Evolutionary conservation across 2,329 filamentous ascomycete genomes (phyloP), one percentile per base, ranked within the genome.

Genomic region (Epichloe festucae): DNA sequence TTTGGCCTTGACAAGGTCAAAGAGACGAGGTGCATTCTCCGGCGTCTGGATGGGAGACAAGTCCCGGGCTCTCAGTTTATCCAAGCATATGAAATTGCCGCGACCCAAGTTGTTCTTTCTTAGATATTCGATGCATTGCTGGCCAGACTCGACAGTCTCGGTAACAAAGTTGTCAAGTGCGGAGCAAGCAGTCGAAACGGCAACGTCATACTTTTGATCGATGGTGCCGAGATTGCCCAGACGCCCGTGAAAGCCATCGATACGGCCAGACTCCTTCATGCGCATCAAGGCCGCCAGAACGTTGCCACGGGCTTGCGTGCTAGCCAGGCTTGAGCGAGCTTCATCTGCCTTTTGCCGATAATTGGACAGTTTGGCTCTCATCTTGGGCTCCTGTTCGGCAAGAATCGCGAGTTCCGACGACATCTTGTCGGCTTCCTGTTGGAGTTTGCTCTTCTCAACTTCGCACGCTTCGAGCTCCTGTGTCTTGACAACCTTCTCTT

Each of bases 81-180:
- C 89, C 15, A 98, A 77, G 58, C 93, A 87, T 61, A 98, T 97
- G 66, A 98, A 97, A 70, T 96, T 96, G 54, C 90, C 93, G 60
- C 94, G 83, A 12, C 93, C 93, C 3, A 98, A 82, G 59, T 96
- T 96, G 61, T 95, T 98, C 74, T 97, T 98, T 52, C 93, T 83
- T 12, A 98, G 77, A 63, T 98, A 93, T 63, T 97, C 93, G 56
- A 98, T 97, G 67, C 94, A 98, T 65, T 97, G 90, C 67, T 98
- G 93, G 57, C 90, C 93, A 53, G 89, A 87, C 61, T 97, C 93
- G 14, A 97, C 91, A 1, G 88, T 90, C 61, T 97, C 93, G 0
- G 95, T 95, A 10, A 98, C 91, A 68, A 98, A 90, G 63, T 97
- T 95, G 67, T 98, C 89, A 10, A 98, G 79, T 2, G 86, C 79